A percentile compares a stretch with the other conserved stretches of the same genome.
phyloP scores from a whole-genome alignment of 306 rosid species.

The Prunus dulcis region DNA sequence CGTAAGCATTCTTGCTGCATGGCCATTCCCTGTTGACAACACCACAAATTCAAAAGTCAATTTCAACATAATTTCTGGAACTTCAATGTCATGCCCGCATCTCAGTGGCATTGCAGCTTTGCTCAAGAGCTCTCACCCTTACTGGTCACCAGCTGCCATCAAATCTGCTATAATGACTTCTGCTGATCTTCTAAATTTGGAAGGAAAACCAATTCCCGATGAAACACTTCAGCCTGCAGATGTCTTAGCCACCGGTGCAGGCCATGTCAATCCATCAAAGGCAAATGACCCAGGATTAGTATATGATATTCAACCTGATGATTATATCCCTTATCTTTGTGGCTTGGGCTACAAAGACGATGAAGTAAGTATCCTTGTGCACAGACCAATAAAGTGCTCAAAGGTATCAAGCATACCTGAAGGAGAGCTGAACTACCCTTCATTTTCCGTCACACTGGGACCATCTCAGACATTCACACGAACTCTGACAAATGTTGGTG shows the following conservation, averaged over 20 bases:
- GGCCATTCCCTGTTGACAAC: constrained; percentile 55
- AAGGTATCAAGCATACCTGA: constrained; percentile 53
- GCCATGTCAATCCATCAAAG: constrained; percentile 71
- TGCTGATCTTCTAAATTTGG: constrained; percentile 34
- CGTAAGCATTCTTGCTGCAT: constrained; percentile 58
- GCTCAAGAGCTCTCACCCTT: constrained; percentile 71
- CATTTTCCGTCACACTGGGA: constrained; percentile 53
- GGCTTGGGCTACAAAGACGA: constrained; percentile 54
- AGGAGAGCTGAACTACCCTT: constrained; percentile 76
- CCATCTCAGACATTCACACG: constrained; percentile 58
- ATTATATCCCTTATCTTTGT: constrained; percentile 68
- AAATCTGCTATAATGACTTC: constrained; percentile 82
- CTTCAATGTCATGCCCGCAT: constrained; percentile 88
- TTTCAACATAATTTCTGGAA: constrained; percentile 68
- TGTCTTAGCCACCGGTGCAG: constrained; percentile 64
- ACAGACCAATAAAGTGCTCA: constrained; percentile 41
- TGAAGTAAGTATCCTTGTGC: constrained; percentile 47
- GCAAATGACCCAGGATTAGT: constrained; percentile 70
- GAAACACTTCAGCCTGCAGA: constrained; percentile 54
- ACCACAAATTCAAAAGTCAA: constrained; percentile 34
- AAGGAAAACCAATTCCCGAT: constrained; percentile 43
- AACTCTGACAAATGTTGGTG: constrained; percentile 76
- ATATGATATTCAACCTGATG: constrained; percentile 61
- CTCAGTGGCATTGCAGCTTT: constrained; percentile 76
- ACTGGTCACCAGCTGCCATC: constrained; percentile 77